phyloP scores from a whole-genome alignment of 2,329 filamentous ascomycete genomes.

The Colletotrichum chrysophilum region DNA sequence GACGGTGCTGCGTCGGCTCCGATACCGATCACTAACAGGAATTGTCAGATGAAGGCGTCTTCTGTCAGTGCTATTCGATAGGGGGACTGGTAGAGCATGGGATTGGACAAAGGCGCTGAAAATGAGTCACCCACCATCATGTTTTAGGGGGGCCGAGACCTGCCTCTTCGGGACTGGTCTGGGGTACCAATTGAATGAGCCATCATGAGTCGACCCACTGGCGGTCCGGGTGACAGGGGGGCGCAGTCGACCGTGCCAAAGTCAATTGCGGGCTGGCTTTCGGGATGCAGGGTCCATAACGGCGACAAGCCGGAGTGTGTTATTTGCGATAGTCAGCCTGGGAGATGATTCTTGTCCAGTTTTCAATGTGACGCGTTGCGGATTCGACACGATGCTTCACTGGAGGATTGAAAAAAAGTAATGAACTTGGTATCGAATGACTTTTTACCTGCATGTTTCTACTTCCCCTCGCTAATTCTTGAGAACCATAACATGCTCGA shows the following conservation, averaged over 20 bases:
- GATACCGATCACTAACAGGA: neutral
- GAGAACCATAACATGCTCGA: neutral
- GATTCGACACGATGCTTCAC: neutral
- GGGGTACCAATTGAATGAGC: constrained; percentile 12
- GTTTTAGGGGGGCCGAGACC: neutral
- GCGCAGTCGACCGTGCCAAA: neutral
- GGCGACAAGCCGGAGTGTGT: neutral
- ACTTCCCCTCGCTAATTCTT: neutral
- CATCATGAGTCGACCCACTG: neutral
- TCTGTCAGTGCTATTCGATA: neutral
- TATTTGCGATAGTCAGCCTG: neutral
- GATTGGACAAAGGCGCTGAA: neutral
- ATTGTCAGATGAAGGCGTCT: neutral
- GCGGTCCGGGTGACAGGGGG: neutral
- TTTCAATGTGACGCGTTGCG: neutral
- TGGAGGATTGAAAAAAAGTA: neutral
- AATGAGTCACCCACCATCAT: constrained; percentile 1
- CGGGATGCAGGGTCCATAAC: neutral
- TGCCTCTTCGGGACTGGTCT: constrained; percentile 4
- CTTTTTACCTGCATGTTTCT: constrained; percentile 2
- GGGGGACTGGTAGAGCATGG: neutral
- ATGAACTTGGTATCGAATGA: constrained; percentile 19
- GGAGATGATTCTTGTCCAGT: neutral
- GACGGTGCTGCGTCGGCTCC: neutral
- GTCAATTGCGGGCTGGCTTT: neutral